Percentiles rank a stretch among this genome's conserved stretches.
Conservation (phyloP, 2,329 filamentous ascomycete species). For the Aulographum hederae region DNA sequence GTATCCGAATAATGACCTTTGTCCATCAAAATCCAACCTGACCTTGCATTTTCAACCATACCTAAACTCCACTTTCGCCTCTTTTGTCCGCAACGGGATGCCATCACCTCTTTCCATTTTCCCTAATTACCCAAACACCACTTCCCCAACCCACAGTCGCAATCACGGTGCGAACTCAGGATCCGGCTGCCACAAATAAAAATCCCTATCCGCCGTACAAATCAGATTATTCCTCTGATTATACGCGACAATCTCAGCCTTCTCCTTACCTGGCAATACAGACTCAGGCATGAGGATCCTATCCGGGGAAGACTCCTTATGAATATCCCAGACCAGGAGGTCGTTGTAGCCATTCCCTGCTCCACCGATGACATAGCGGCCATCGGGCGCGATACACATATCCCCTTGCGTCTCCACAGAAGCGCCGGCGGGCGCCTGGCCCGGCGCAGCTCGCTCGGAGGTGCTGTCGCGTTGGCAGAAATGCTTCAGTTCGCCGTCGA, state of each 20-base stretch:
- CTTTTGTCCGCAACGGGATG: too few relatives aligned
- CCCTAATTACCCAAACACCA: too few relatives aligned
- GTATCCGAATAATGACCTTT: too few relatives aligned
- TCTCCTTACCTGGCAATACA: slow-evolving; percentile 42
- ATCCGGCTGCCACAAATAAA: slow-evolving; percentile 30
- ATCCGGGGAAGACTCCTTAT: slow-evolving; percentile 34
- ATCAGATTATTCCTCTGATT: slow-evolving; percentile 88
- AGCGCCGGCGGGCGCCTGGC: slow-evolving; percentile 29
- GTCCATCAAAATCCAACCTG: too few relatives aligned
- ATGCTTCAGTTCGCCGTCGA: slow-evolving; percentile 61
- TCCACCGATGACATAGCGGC: slow-evolving; percentile 75
- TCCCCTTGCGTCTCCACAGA: too few relatives aligned
- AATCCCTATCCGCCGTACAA: slow-evolving; percentile 71
- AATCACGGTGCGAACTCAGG: slow-evolving; percentile 12
- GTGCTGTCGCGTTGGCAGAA: slow-evolving; percentile 38
- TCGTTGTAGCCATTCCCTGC: slow-evolving; percentile 36
- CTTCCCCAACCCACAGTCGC: too few relatives aligned
- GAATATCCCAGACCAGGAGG: slow-evolving; percentile 72
- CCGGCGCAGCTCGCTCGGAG: slow-evolving; percentile 27
- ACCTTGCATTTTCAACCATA: too few relatives aligned
- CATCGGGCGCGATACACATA: slow-evolving; percentile 77
- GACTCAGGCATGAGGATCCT: slow-evolving; percentile 44
- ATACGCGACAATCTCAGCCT: slow-evolving; percentile 60
- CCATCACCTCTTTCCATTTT: too few relatives aligned
- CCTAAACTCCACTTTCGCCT: too few relatives aligned